Evolutionary conservation across 2,329 filamentous ascomycete species (phyloP).

Genomic region (Fusarium redolens): DNA sequence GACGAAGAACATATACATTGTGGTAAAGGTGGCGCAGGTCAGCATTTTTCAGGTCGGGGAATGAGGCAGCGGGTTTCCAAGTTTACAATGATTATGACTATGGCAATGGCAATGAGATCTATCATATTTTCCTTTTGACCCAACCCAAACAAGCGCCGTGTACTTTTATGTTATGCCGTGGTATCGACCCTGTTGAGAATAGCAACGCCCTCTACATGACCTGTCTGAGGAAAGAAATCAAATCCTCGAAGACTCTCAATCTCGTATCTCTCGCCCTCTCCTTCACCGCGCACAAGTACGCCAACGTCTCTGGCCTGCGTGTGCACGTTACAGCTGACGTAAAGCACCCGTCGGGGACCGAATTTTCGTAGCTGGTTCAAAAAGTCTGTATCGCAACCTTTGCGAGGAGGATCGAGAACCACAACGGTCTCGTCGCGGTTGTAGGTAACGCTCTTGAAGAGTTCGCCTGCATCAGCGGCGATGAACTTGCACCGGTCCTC

Average conservation of each 20-base stretch:
- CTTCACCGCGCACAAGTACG: constrained; percentile 78
- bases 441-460: constrained; percentile 82
- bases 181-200: constrained; percentile 67
- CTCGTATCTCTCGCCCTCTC: constrained; percentile 70
- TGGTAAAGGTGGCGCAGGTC: constrained; percentile 4
- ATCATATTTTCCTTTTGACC: constrained; percentile 14
- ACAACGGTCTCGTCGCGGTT: constrained; percentile 86
- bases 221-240: constrained; percentile 95
- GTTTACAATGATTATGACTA: constrained; percentile 34
- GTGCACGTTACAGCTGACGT: constrained; percentile 98
- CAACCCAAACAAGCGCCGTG: constrained; percentile 21
- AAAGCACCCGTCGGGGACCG: constrained; percentile 83
- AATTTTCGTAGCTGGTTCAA: constrained; percentile 82
- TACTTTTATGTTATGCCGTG: constrained; percentile 23
- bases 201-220: constrained; percentile 76
- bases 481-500: constrained; percentile 81
- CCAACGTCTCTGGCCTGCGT: constrained; percentile 96
- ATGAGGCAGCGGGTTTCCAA: constrained; percentile 23
- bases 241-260: constrained; percentile 94
- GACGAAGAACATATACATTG: constrained; percentile 7
- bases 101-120: constrained; percentile 25
- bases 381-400: constrained; percentile 91
- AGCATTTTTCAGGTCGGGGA: constrained; percentile 6
- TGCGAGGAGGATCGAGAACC: constrained; percentile 96
- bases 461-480: constrained; percentile 83